Percentiles rank a stretch among this genome's conserved stretches.
These are phyloP conservation scores for Colletotrichum neosansevieriae DNA, from an alignment of 2,329 filamentous ascomycete species.

Conservation along the genomic window DNA sequence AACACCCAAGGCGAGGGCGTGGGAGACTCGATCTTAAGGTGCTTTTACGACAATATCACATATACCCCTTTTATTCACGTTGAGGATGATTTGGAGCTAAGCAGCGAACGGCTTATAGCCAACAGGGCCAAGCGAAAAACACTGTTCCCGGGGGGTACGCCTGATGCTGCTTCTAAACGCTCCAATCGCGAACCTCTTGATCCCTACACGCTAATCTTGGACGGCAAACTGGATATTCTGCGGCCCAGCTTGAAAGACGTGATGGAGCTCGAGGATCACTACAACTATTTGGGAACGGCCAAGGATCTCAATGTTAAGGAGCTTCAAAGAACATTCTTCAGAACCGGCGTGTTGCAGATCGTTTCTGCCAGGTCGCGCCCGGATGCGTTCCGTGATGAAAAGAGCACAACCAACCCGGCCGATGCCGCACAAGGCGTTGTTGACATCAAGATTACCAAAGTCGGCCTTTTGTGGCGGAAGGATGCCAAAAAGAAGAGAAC, in stretches of 20 bases:
- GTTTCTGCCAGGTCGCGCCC: conserved; percentile 93
- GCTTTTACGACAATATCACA: conserved; percentile 98
- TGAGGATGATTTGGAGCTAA: conserved; percentile 88
- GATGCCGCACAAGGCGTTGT: conserved; percentile 93
- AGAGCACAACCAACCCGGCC: conserved; percentile 84
- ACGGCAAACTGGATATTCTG: conserved; percentile 85
- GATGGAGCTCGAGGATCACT: conserved; percentile 92
- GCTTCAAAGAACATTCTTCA: conserved; percentile 89
- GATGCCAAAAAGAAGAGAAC: conserved; percentile 94
- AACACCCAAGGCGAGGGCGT: conserved; percentile 93
- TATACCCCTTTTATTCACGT: conserved; percentile 99
- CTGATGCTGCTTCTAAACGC: conserved; percentile 71
- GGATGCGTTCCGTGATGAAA: conserved; percentile 93
- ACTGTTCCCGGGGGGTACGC: conserved; percentile 73
- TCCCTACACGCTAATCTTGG: conserved; percentile 93
- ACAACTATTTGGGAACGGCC: conserved; percentile 85
- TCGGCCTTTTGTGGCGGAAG: conserved; percentile 94
- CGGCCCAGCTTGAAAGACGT: conserved; percentile 91
- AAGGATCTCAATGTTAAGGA: conserved; percentile 82
- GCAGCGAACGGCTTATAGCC: conserved; percentile 77
- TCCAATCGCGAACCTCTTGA: conserved; percentile 87
- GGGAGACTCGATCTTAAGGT: conserved; percentile 92
- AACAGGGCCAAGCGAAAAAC: conserved; percentile 79
- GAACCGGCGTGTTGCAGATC: conserved; percentile 92
- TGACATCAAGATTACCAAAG: conserved; percentile 97